A percentile compares a stretch with the other conserved stretches of the same genome.
Evolutionary conservation across 23 red algal genomes (phyloP).

Genomic region (Gracilaria caudata): DNA sequence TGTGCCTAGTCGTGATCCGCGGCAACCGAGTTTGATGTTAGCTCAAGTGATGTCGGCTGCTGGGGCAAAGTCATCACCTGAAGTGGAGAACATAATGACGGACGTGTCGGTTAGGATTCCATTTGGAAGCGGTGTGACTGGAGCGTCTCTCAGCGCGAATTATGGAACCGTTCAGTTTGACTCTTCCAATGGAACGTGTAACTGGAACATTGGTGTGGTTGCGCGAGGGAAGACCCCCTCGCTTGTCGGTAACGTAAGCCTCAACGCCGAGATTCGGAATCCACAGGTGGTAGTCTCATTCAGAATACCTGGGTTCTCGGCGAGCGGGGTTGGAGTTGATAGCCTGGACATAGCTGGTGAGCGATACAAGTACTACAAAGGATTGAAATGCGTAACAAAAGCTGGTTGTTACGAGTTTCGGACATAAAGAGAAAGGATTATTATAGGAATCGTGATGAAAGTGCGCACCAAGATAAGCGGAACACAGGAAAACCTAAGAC

Average conservation of each 20-base stretch:
- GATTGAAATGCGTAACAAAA: conserved; percentile 83
- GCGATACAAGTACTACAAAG: conserved; percentile 85
- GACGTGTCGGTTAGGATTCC: conserved; percentile 57
- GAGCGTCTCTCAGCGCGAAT: conserved; percentile 57
- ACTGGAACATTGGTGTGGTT: conserved; percentile 62
- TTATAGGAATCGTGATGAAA: no score
- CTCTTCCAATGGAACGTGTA: conserved; percentile 38
- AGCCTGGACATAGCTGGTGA: conserved; percentile 69
- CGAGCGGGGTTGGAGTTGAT: conserved; percentile 69
- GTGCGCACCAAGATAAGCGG: no score
- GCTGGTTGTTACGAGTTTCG: conserved; percentile 82
- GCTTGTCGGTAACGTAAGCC: conserved; percentile 59
- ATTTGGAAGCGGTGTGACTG: conserved; percentile 58
- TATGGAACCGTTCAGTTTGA: conserved; percentile 73
- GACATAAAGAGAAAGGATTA: not conserved
- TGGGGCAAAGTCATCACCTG: conserved; percentile 36
- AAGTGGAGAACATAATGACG: conserved; percentile 44
- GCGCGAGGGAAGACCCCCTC: conserved; percentile 44
- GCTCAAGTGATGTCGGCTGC: conserved; percentile 63
- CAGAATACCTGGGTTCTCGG: conserved; percentile 60
- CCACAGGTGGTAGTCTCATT: conserved; percentile 66
- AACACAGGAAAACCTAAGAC: no score
- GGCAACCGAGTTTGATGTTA: conserved; percentile 38
- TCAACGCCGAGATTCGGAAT: conserved; percentile 29
- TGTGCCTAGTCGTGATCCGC: not conserved